phyloP scores from a whole-genome alignment of 2,329 filamentous ascomycete species.

The Aspergillus pseudoglaucus region DNA sequence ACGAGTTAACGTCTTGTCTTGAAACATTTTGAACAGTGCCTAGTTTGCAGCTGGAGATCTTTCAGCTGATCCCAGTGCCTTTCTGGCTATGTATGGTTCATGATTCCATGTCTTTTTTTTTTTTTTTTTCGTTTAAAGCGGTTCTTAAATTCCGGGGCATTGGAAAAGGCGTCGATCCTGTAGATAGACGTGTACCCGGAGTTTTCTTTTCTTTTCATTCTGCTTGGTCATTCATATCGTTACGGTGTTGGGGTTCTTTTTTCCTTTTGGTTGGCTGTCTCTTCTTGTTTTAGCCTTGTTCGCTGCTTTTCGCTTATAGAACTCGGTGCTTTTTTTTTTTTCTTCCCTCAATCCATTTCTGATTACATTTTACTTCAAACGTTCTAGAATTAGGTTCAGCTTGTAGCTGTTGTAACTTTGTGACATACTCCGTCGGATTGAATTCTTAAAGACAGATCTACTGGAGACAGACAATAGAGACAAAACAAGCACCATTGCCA shows the following conservation, averaged over 20 bases:
- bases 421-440: too few species aligned
- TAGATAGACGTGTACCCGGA: constrained; percentile 10
- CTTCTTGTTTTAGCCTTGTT: neutral
- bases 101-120: constrained; percentile 5
- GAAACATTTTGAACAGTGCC: too few species aligned
- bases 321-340: neutral
- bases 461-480: too few species aligned
- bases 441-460: too few species aligned
- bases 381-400: too few species aligned
- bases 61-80: too few species aligned
- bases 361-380: neutral
- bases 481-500: too few species aligned
- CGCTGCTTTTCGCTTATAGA: neutral
- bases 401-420: too few species aligned
- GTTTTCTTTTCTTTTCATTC: constrained; percentile 1
- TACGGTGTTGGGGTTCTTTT: neutral
- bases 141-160: neutral
- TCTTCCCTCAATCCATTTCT: neutral
- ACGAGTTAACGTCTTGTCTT: neutral
- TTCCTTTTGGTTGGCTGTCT: neutral
- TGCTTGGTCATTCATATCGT: neutral
- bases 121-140: neutral
- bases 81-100: neutral
- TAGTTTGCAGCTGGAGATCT: too few species aligned
- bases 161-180: constrained; percentile 9